phyloP scores from a whole-genome alignment of 78 protist genomes.

The Chrysochromulina parva region DNA sequence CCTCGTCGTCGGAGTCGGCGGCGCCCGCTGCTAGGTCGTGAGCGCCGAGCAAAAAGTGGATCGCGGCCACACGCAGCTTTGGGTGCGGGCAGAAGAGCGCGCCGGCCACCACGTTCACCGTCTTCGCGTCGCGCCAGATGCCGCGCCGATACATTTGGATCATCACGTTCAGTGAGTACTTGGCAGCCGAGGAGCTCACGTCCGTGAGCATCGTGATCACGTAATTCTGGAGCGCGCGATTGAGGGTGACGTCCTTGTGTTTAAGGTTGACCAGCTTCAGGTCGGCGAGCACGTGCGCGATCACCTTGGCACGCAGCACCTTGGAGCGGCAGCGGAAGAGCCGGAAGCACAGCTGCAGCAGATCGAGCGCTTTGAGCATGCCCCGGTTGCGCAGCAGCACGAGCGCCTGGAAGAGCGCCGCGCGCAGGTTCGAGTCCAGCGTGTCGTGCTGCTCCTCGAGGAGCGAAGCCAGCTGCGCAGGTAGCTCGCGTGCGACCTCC shows the following conservation, averaged over 20 bases:
- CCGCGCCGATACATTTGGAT: constrained; percentile 62
- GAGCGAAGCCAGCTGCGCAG: constrained; percentile 46
- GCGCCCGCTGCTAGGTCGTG: not conserved
- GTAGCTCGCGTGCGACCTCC: constrained; percentile 53
- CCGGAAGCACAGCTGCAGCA: constrained; percentile 81
- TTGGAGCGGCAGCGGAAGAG: constrained; percentile 81
- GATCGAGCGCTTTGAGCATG: not conserved
- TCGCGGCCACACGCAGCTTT: constrained; percentile 55
- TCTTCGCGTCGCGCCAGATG: constrained; percentile 77
- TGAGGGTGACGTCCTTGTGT: constrained; percentile 46
- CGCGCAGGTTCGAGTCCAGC: constrained; percentile 61
- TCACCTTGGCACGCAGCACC: constrained; percentile 58
- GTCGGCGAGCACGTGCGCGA: constrained; percentile 78
- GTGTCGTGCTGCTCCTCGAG: constrained; percentile 59
- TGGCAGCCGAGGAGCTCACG: constrained; percentile 56
- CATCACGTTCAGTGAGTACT: constrained; percentile 78
- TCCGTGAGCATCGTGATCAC: constrained; percentile 80
- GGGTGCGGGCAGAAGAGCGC: constrained; percentile 71
- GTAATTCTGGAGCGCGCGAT: constrained; percentile 70
- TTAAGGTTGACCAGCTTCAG: constrained; percentile 64
- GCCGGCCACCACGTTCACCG: constrained; percentile 82
- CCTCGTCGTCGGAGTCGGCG: constrained; percentile 54
- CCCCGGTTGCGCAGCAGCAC: constrained; percentile 69
- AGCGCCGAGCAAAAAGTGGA: constrained; percentile 70
- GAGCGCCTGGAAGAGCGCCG: constrained; percentile 60